Conservation (phyloP, 2,329 filamentous ascomycete genomes). For the Trichoderma atroviride region DNA sequence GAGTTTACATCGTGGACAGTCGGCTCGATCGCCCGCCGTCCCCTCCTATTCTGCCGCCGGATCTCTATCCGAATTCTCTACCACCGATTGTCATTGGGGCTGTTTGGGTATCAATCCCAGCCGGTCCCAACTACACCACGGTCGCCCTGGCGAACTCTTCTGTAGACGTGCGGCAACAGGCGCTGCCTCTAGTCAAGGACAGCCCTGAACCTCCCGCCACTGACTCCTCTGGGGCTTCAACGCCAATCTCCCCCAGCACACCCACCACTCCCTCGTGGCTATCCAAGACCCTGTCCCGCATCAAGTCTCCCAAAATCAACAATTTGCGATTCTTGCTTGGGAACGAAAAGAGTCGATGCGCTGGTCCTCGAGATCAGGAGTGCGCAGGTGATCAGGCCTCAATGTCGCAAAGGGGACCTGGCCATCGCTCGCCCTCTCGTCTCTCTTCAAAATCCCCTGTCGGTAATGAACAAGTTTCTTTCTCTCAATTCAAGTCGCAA, state of each 20-base stretch:
- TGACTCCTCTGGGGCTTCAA: slow-evolving; percentile 40
- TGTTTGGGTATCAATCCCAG: slow-evolving; percentile 42
- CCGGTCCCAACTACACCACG: slow-evolving; percentile 35
- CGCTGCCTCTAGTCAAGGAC: slow-evolving; percentile 35
- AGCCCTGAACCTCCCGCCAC: slow-evolving; percentile 39
- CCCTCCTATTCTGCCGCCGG: neutral
- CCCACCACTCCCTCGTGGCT: slow-evolving; percentile 41
- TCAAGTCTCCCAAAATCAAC: slow-evolving; percentile 32
- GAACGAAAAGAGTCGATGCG: slow-evolving; percentile 56
- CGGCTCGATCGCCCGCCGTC: slow-evolving; percentile 4
- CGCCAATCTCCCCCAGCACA: slow-evolving; percentile 41
- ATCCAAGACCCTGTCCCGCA: slow-evolving; percentile 31
- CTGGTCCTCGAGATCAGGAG: slow-evolving; percentile 54
- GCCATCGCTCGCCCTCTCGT: slow-evolving; percentile 58
- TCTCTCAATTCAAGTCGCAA: slow-evolving; percentile 32
- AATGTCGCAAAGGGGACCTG: slow-evolving; percentile 66
- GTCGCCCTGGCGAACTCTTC: slow-evolving; percentile 42
- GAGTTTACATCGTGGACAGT: slow-evolving; percentile 7
- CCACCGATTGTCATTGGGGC: slow-evolving; percentile 31
- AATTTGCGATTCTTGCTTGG: slow-evolving; percentile 31
- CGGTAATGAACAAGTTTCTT: slow-evolving; percentile 38
- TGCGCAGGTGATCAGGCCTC: slow-evolving; percentile 61
- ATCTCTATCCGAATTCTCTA: slow-evolving; percentile 11
- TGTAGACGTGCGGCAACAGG: slow-evolving; percentile 42
- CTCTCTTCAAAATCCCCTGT: slow-evolving; percentile 50